Conservation (phyloP, 2,329 filamentous ascomycete species). For the Trichoderma sp. region DNA sequence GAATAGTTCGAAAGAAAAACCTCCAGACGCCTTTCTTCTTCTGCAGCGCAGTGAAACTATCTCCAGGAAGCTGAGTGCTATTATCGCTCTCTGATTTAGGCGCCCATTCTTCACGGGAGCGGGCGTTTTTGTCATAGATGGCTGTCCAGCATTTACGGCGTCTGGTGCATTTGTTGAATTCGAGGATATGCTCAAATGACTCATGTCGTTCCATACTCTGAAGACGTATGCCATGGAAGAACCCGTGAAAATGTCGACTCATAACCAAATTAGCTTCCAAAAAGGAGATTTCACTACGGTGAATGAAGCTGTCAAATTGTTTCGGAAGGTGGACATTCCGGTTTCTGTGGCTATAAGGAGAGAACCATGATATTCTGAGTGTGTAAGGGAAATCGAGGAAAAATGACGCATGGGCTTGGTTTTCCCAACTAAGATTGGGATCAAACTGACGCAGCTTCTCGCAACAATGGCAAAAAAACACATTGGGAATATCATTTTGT, state of each 20-base stretch:
- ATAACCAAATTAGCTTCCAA: conserved; percentile 5
- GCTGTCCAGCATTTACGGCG: no score
- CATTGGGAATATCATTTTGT: not conserved
- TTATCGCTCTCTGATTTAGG: no score
- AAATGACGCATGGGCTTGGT: no score
- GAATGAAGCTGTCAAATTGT: not conserved
- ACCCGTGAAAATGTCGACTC: not conserved
- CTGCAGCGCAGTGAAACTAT: not conserved
- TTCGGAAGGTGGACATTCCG: not conserved
- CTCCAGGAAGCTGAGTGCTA: not conserved
- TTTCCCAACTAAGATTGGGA: not conserved
- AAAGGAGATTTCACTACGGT: not conserved
- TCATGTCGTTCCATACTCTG: not conserved
- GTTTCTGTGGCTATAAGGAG: no score
- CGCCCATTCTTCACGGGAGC: no score
- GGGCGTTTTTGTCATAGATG: no score
- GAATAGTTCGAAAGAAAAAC: not conserved
- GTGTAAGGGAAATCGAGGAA: no score
- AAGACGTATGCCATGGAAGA: not conserved
- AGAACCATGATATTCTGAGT: no score
- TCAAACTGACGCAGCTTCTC: not conserved
- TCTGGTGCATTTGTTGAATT: not conserved
- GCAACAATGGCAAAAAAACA: not conserved
- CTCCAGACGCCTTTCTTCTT: not conserved
- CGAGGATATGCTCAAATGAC: not conserved